Percentiles rank a stretch among this genome's conserved stretches.
Conservation (phyloP, 1,284 basidiomycete species). For the Leccinum angustisporum region DNA sequence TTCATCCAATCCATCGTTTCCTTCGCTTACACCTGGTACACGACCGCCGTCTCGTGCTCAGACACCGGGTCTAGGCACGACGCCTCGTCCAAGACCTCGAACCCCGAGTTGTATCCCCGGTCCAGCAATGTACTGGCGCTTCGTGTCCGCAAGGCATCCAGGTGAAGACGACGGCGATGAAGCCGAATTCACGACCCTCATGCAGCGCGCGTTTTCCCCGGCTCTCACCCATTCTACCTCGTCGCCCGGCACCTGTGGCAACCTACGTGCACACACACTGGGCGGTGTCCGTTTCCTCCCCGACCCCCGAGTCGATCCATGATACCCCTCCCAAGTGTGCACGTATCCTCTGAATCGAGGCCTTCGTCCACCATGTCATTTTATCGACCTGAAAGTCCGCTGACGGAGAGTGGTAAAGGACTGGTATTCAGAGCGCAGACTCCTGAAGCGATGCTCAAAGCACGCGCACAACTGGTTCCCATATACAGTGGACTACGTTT, state of each 20-base stretch:
- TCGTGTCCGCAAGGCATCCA: conserved; percentile 48
- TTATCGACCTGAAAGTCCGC: conserved; percentile 56
- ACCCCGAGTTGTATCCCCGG: conserved; percentile 76
- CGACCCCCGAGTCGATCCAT: conserved; percentile 78
- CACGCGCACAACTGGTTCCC: conserved; percentile 55
- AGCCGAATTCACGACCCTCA: conserved; percentile 40
- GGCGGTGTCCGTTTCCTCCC: conserved; percentile 45
- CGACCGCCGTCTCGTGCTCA: conserved; percentile 39
- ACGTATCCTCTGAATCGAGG: conserved; percentile 67
- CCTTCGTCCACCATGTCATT: conserved; percentile 71
- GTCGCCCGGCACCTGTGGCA: conserved; percentile 36
- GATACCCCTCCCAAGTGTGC: conserved; percentile 75
- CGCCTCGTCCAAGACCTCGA: conserved; percentile 64
- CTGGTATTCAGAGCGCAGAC: conserved; percentile 57
- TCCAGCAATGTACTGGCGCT: conserved; percentile 50
- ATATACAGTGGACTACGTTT: conserved; percentile 47
- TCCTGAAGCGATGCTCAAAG: conserved; percentile 59
- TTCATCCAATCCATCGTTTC: conserved; percentile 51
- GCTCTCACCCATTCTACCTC: conserved; percentile 41
- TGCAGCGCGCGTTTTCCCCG: conserved; percentile 68
- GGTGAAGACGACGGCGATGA: conserved; percentile 57
- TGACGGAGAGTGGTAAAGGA: conserved; percentile 42
- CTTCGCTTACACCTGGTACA: conserved; percentile 45
- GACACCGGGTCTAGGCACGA: conserved; percentile 40
- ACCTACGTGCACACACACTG: conserved; percentile 40